phyloP scores from a whole-genome alignment of 208 protist genomes.

The Acanthamoeba royreba region DNA sequence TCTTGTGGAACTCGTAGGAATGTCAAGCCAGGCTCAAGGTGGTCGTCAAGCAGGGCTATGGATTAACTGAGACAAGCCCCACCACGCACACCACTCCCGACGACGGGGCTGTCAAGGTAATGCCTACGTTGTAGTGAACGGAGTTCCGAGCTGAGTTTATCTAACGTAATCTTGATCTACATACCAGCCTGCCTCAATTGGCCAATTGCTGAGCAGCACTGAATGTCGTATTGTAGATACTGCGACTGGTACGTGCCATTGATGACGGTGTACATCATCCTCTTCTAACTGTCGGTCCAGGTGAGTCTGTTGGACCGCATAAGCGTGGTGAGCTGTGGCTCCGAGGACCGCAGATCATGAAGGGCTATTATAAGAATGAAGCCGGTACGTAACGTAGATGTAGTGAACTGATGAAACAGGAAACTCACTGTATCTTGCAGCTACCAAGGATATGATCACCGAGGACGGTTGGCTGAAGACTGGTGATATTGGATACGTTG shows the following conservation, averaged over 20 bases:
- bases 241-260: neutral
- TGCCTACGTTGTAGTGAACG: too few relatives aligned
- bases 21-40: neutral
- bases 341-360: constrained; percentile 31
- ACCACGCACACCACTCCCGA: constrained; percentile 41
- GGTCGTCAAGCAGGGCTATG: constrained; percentile 79
- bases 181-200: neutral
- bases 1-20: too few relatives aligned
- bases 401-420: too few relatives aligned
- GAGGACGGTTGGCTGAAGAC: constrained; percentile 14
- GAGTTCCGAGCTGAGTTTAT: too few relatives aligned
- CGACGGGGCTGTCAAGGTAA: neutral
- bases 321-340: neutral
- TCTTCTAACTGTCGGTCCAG: neutral
- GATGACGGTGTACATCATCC: too few relatives aligned
- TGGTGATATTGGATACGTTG: neutral
- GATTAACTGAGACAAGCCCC: constrained; percentile 83
- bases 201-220: neutral
- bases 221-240: neutral
- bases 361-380: neutral
- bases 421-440: too few relatives aligned
- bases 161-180: too few relatives aligned
- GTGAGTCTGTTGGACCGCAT: neutral
- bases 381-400: too few relatives aligned
- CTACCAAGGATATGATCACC: neutral